These are phyloP conservation scores for Jackrogersella minutella DNA, from an alignment of 495 filamentous ascomycete species.

Conservation along the genomic window DNA sequence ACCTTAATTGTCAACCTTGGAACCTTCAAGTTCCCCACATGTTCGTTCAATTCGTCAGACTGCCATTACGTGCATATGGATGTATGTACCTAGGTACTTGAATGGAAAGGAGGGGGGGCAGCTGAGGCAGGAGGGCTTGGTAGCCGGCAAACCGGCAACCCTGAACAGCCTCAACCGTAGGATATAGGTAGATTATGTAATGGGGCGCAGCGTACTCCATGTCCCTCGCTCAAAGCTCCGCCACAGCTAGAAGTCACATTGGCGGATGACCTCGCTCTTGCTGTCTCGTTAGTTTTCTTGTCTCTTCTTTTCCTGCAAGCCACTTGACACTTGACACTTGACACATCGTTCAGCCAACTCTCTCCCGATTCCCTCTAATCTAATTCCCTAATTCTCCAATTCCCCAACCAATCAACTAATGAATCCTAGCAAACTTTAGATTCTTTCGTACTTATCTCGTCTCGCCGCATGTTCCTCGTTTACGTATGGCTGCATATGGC, in stretches of 20 bases:
- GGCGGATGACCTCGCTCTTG: no score
- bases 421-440: background rate
- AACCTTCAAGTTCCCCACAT: conserved; percentile 19
- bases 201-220: background rate
- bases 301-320: background rate
- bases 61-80: background rate
- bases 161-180: background rate
- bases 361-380: no score
- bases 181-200: background rate
- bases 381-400: no score
- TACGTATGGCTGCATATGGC: no score
- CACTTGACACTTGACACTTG: no score
- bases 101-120: background rate
- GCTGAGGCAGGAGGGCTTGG: background rate
- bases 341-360: no score
- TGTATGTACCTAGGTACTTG: background rate
- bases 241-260: background rate
- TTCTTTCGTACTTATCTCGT: background rate
- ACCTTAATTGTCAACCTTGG: no score
- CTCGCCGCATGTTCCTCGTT: background rate
- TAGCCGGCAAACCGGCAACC: background rate
- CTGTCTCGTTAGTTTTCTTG: background rate
- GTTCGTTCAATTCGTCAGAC: conserved; percentile 10
- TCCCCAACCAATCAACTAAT: background rate
- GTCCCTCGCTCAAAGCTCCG: background rate